Evolutionary conservation across 2,329 filamentous ascomycete genomes (phyloP), one percentile per base, ranked within the genome.

Genomic region (Gnomoniopsis sp.): DNA sequence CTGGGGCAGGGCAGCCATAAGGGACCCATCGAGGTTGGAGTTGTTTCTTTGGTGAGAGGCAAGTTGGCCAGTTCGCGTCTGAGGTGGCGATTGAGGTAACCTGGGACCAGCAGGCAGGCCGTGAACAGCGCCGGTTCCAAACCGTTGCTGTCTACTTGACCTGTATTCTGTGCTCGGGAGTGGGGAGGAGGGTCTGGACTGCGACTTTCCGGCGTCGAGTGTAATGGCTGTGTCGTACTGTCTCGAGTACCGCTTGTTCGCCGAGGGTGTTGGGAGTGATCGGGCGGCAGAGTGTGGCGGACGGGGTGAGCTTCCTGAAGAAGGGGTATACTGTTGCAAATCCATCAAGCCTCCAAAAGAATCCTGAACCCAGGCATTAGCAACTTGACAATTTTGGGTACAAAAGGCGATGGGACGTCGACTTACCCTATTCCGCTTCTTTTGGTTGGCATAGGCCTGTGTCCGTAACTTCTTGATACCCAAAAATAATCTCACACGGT

Each of bases 401-500:
- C 15, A n/a, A n/a, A n/a, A 2, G 15, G 21, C 10, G 22, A 12
- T 6, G 19, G 15, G 43, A 15, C 21, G 3, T 22, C 38, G 33
- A 74, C 82, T 75, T 79, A 96, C 93, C 78, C 93, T 84, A 77
- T 96, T 91, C 62, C 91, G 86, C 77, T 91, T 92, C 74, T 89
- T 91, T 67, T 88, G 86, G 68, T 89, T 90, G 60, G 88, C 85
- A 65, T 89, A 88, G 6, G 88, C 85, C 72, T 87, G 90, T 57
- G 88, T 91, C 64, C 90, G 81, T 58, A 95, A 79, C 72, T 91
- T 90, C 77, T 93, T 93, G 70, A 93, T 92, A 65, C 88, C 88
- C 62, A 93, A 82, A 68, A 91, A 93, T 62, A 99, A 88, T 63
- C 93, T 90, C 38, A 99, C 93, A 55, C 95, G 88, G 73, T 99